phyloP scores from a whole-genome alignment of 805 yeast species.

The Candida incommunis region DNA sequence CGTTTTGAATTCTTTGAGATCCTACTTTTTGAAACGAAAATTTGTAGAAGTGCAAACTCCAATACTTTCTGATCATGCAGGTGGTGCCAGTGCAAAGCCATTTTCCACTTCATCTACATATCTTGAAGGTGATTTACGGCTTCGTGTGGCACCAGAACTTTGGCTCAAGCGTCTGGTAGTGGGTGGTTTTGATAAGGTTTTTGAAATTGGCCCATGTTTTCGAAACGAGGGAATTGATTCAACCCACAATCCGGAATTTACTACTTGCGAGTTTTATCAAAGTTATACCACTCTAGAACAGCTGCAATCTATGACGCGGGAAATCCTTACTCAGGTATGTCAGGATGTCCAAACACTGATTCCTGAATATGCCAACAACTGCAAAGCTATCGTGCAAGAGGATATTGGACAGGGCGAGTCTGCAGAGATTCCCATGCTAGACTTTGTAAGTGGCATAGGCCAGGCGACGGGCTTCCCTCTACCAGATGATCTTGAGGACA shows the following conservation, averaged over 20 bases:
- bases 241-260: constrained; percentile 90
- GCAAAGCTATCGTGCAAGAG: constrained; percentile 3
- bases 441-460: constrained; percentile 57
- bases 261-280: constrained; percentile 80
- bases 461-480: constrained; percentile 31
- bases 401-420: too few relatives aligned
- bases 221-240: constrained; percentile 89
- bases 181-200: constrained; percentile 75
- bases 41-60: constrained; percentile 89
- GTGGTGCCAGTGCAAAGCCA: constrained; percentile 92
- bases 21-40: constrained; percentile 35
- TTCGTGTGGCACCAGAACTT: constrained; percentile 89
- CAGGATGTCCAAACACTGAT: constrained; percentile 5
- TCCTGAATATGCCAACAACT: constrained; percentile 8
- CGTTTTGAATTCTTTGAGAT: constrained; percentile 42
- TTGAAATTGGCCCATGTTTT: constrained; percentile 72
- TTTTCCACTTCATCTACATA: constrained; percentile 39
- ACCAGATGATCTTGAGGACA: constrained; percentile 30
- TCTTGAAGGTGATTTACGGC: constrained; percentile 27
- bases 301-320: constrained; percentile 50
- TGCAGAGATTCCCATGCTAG: too few relatives aligned
- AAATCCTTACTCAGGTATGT: constrained; percentile 33
- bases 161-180: constrained; percentile 81
- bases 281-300: constrained; percentile 53
- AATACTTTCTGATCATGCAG: constrained; percentile 46